Evolutionary conservation across 768 basidiomycete genomes (phyloP).

Genomic region (Mrakia gelida): DNA sequence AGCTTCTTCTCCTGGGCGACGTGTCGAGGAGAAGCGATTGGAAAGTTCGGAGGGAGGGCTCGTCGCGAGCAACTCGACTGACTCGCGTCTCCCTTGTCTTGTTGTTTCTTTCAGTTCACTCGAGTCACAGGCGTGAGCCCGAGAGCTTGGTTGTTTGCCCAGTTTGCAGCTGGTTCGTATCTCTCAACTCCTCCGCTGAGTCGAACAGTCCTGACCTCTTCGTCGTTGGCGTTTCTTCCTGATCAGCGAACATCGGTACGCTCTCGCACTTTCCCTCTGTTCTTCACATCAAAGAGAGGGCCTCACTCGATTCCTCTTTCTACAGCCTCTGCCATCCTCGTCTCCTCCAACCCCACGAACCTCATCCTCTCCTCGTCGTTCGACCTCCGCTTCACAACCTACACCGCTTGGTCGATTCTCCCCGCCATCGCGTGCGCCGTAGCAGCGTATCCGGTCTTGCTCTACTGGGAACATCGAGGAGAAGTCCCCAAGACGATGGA

Average conservation of each 20-base stretch:
- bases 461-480: slow-evolving; percentile 38
- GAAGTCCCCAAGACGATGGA: slow-evolving; percentile 34
- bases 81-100: not conserved
- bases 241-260: not conserved
- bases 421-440: slow-evolving; percentile 66
- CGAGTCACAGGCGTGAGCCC: slow-evolving; percentile 53
- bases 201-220: not conserved
- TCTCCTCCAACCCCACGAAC: slow-evolving; percentile 91
- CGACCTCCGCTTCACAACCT: slow-evolving; percentile 65
- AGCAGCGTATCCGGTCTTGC: slow-evolving; percentile 54
- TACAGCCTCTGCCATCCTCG: slow-evolving; percentile 56
- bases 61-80: no score
- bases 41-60: no score
- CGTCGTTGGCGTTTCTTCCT: not conserved
- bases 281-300: slow-evolving; percentile 65
- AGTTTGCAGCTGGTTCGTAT: slow-evolving; percentile 41
- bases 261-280: slow-evolving; percentile 41
- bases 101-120: slow-evolving; percentile 62
- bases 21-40: no score
- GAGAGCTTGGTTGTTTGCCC: slow-evolving; percentile 48
- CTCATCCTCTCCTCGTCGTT: slow-evolving; percentile 64
- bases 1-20: not conserved
- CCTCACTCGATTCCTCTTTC: slow-evolving; percentile 34
- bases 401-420: slow-evolving; percentile 75
- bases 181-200: no score